Percentiles rank a stretch among this genome's conserved stretches.
Evolutionary conservation across 805 yeast species (phyloP).

Genomic region (Hermanozyma aechmeae): DNA sequence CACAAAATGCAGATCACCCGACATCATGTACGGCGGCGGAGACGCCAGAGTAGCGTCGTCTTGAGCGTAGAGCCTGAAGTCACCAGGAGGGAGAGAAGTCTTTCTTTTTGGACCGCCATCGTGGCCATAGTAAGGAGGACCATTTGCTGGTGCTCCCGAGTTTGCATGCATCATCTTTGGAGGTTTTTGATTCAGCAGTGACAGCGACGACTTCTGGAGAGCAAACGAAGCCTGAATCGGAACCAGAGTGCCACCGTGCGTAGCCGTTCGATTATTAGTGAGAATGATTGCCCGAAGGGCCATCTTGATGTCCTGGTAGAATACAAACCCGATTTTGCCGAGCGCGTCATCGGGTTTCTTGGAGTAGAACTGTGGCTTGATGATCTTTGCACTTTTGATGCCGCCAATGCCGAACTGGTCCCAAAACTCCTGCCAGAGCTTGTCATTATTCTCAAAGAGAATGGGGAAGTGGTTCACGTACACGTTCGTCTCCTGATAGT

Average conservation of each 20-base stretch:
- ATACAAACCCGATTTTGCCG: slow-evolving; percentile 39
- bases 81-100: too few relatives aligned
- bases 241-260: too few relatives aligned
- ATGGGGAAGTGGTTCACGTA: slow-evolving; percentile 60
- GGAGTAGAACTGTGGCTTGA: slow-evolving; percentile 31
- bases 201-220: slow-evolving; percentile 30
- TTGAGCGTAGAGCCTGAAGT: too few relatives aligned
- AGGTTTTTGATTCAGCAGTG: too few relatives aligned
- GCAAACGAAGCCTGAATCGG: slow-evolving; percentile 32
- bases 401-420: slow-evolving; percentile 22
- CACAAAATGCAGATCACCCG: too few relatives aligned
- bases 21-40: too few relatives aligned
- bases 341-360: slow-evolving; percentile 4
- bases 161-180: too few relatives aligned
- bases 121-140: too few relatives aligned
- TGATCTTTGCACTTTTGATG: slow-evolving; percentile 32
- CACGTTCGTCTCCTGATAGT: slow-evolving; percentile 60
- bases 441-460: slow-evolving; percentile 45
- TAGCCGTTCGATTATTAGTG: slow-evolving; percentile 39
- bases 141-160: too few relatives aligned
- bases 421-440: slow-evolving; percentile 30
- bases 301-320: slow-evolving; percentile 30
- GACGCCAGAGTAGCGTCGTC: too few relatives aligned
- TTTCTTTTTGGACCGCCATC: too few relatives aligned
- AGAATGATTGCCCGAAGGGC: slow-evolving; percentile 54